Evolutionary conservation across 805 yeast genomes (phyloP), one percentile per base, ranked within the genome.

Genomic region (Cyberlindnera lachancei): DNA sequence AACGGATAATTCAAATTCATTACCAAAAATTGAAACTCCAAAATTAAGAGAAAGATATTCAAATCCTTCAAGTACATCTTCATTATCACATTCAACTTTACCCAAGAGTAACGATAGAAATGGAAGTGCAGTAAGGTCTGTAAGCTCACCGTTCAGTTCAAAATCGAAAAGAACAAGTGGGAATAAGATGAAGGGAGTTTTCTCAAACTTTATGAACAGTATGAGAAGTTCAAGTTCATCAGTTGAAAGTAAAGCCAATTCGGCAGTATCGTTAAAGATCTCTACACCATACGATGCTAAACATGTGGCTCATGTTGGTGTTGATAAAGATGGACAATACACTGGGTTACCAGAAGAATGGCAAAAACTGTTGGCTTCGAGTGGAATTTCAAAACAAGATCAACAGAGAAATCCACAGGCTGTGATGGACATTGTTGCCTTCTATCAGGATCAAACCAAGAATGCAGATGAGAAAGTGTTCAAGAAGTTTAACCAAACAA

Each of bases 341-440:
- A 85, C 92, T 1, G 97, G 96, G 3, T 63, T 92, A 26, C 98
- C 98, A 0, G 79, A 74, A 18, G 94, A 86, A 49, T 92, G 98
- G 98, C 86, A 86, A 41, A 71, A 74, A 40, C 64, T 88, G 22
- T 66, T 92, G 33, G 70, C 79, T 10, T 83, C 92, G 2, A 81
- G 87, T 48, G 96, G 96, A 33, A 87, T 92, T 37, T 75, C 95
- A 6, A 76, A 73, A 41, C 81, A 74, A 41, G 98, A 92, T 49
- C 95, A 86, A 59, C 79, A 79, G 52, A 83, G 80, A 40, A 85
- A 92, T 56, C 96, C 96, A 2, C 88, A 85, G 55, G 96, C 95
- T 1, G 95, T 92, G 5, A 81, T 81, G 68, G 94, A 86, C 49
- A 87, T 84, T 38, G 86, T 86, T 18, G 86, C 84, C 27, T 86